A percentile compares a stretch with the other conserved stretches of the same genome.
These are phyloP conservation scores for Rhodofomes roseus DNA, from an alignment of 1,284 basidiomycete genomes.

Conservation along the genomic window DNA sequence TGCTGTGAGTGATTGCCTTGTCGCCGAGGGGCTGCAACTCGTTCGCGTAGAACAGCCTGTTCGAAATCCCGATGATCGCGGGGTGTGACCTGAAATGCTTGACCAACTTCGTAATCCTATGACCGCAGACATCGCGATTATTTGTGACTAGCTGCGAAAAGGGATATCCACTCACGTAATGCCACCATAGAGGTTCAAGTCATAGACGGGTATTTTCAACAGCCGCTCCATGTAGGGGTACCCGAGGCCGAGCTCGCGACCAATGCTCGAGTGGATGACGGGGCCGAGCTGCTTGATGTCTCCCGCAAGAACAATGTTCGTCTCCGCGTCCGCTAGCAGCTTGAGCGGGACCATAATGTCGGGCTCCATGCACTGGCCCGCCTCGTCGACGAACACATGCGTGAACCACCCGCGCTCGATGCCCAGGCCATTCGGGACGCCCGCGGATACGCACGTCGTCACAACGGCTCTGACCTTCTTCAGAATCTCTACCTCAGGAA, in stretches of 20 bases:
- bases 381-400: slow-evolving; percentile 65
- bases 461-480: slow-evolving; percentile 52
- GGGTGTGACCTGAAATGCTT: slow-evolving; percentile 58
- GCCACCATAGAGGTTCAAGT: slow-evolving; percentile 25
- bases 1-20: slow-evolving; percentile 29
- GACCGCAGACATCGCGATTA: neutral
- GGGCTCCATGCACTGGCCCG: slow-evolving; percentile 59
- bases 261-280: slow-evolving; percentile 46
- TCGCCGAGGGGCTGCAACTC: slow-evolving; percentile 45
- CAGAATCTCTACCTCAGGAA: slow-evolving; percentile 39
- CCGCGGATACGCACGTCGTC: slow-evolving; percentile 58
- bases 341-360: slow-evolving; percentile 53
- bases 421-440: slow-evolving; percentile 51
- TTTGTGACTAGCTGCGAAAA: neutral
- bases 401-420: slow-evolving; percentile 54
- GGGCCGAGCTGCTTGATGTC: slow-evolving; percentile 60
- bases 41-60: slow-evolving; percentile 49
- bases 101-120: slow-evolving; percentile 45
- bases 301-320: slow-evolving; percentile 49
- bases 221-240: slow-evolving; percentile 48
- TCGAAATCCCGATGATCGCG: slow-evolving; percentile 54
- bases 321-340: slow-evolving; percentile 38
- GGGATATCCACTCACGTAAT: slow-evolving; percentile 31
- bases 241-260: slow-evolving; percentile 40
- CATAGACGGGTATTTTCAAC: slow-evolving; percentile 44